Evolutionary conservation across 441 rosid species (phyloP).

Genomic region (Populus hybrid): DNA sequence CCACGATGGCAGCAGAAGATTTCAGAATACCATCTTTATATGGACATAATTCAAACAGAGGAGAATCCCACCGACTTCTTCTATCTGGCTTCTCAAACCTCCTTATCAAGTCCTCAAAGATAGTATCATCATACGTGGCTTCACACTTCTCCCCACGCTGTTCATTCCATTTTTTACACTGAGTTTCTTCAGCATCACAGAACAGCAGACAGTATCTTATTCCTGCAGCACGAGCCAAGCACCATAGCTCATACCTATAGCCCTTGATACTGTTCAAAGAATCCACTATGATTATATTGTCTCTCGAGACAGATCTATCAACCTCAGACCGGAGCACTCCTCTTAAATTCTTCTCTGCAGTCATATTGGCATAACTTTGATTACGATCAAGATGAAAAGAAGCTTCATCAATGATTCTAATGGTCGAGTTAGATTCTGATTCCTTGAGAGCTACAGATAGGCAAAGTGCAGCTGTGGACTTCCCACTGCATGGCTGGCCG

Average conservation of each 20-base stretch:
- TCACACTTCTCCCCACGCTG: slow-evolving; percentile 62
- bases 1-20: slow-evolving; percentile 55
- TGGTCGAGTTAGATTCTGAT: slow-evolving; percentile 52
- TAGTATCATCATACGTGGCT: slow-evolving; percentile 51
- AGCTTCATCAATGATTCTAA: slow-evolving; percentile 67
- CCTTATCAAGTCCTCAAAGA: slow-evolving; percentile 72
- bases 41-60: slow-evolving; percentile 77
- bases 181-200: slow-evolving; percentile 64
- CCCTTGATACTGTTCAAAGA: slow-evolving; percentile 95
- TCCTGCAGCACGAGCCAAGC: slow-evolving; percentile 87
- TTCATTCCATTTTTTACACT: slow-evolving; percentile 74
- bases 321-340: slow-evolving; percentile 94
- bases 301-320: slow-evolving; percentile 91
- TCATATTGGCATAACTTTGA: slow-evolving; percentile 82
- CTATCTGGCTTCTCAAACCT: slow-evolving; percentile 91
- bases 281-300: slow-evolving; percentile 72
- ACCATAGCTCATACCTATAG: slow-evolving; percentile 92
- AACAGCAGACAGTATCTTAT: slow-evolving; percentile 74
- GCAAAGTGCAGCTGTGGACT: slow-evolving; percentile 62
- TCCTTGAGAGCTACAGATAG: slow-evolving; percentile 65
- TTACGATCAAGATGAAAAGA: slow-evolving; percentile 86
- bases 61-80: slow-evolving; percentile 95
- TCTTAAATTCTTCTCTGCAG: slow-evolving; percentile 85
- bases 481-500: slow-evolving; percentile 95
- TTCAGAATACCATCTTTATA: slow-evolving; percentile 50